Evolutionary conservation across 768 basidiomycete genomes (phyloP).

Genomic region (Macrolepiota dolichaula): DNA sequence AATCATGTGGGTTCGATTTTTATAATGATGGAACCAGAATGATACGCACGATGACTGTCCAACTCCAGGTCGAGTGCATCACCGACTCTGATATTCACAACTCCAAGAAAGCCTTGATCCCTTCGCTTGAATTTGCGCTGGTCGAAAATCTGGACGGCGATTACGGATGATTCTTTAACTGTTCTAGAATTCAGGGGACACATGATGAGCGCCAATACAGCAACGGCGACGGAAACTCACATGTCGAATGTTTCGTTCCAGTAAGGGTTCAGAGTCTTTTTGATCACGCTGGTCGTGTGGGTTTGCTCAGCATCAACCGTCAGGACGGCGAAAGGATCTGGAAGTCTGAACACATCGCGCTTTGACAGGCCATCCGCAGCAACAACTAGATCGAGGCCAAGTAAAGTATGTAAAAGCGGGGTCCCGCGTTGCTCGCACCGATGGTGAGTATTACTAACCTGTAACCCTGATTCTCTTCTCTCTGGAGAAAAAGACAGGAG

Average conservation of each 20-base stretch:
- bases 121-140: slow-evolving; percentile 98
- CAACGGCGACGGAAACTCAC: slow-evolving; percentile 40
- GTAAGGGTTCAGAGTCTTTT: slow-evolving; percentile 92
- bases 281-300: slow-evolving; percentile 94
- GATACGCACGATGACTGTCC: slow-evolving; percentile 83
- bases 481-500: slow-evolving; percentile 24
- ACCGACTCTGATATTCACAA: slow-evolving; percentile 91
- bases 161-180: slow-evolving; percentile 96
- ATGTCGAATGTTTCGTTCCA: slow-evolving; percentile 99
- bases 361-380: slow-evolving; percentile 93
- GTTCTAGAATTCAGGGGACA: slow-evolving; percentile 44
- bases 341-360: slow-evolving; percentile 93
- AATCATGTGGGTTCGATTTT: not conserved
- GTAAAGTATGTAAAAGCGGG: not conserved
- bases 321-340: slow-evolving; percentile 97
- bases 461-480: slow-evolving; percentile 79
- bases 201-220: slow-evolving; percentile 10
- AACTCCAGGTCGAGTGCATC: slow-evolving; percentile 90
- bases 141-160: slow-evolving; percentile 98
- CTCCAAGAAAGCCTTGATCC: slow-evolving; percentile 97
- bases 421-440: not conserved
- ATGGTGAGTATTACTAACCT: slow-evolving; percentile 38
- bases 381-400: slow-evolving; percentile 57
- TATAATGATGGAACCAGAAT: not conserved
- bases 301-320: slow-evolving; percentile 98